Evolutionary conservation across 2,329 filamentous ascomycete genomes (phyloP).

Genomic region (Phaeomoniella chlamydospora): DNA sequence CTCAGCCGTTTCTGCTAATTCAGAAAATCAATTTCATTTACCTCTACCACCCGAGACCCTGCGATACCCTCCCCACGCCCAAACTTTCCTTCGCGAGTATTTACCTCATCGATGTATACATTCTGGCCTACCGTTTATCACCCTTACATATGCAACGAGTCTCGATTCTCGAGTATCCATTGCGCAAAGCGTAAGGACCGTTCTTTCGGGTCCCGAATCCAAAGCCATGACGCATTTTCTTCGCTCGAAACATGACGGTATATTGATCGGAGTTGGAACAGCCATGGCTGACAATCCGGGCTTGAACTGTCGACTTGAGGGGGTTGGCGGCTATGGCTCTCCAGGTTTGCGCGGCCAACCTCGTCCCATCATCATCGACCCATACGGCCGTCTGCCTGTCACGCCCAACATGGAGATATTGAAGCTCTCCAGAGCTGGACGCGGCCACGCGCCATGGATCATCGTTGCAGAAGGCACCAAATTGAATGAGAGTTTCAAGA

Average conservation of each 20-base stretch:
- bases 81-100: conserved; percentile 35
- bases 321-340: conserved; percentile 41
- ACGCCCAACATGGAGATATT: conserved; percentile 48
- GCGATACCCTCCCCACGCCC: conserved; percentile 26
- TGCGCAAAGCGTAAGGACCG: conserved; percentile 64
- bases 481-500: conserved; percentile 29
- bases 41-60: conserved; percentile 20
- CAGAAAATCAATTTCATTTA: conserved; percentile 5
- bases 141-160: conserved; percentile 80
- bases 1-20: background rate
- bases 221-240: conserved; percentile 92
- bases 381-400: conserved; percentile 57
- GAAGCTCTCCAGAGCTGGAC: conserved; percentile 45
- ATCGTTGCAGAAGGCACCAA: conserved; percentile 37
- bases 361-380: conserved; percentile 70
- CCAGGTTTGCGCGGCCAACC: conserved; percentile 48
- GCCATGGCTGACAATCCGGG: conserved; percentile 73
- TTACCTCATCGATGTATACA: conserved; percentile 22
- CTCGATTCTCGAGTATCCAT: conserved; percentile 71
- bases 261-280: conserved; percentile 73
- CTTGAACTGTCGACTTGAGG: conserved; percentile 64
- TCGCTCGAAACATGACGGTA: conserved; percentile 67
- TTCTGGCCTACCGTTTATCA: conserved; percentile 40
- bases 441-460: conserved; percentile 61
- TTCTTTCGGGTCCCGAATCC: conserved; percentile 65